Percentiles rank a stretch among this genome's conserved stretches.
phyloP scores from a whole-genome alignment of 1,284 basidiomycete species.

The Ceratobasidium sp. region DNA sequence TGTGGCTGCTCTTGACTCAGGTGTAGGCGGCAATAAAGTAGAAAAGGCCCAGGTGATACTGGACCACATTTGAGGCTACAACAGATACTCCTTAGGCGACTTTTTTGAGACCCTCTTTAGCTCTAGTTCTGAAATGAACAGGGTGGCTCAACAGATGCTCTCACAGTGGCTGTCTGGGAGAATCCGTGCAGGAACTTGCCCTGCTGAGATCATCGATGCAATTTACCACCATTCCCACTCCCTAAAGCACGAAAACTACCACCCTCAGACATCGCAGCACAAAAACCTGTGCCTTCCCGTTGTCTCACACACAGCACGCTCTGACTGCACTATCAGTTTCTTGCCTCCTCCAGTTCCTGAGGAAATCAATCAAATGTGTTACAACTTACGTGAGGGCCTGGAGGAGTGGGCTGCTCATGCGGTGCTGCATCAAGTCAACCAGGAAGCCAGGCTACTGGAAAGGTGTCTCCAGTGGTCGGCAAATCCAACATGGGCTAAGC shows the following conservation, averaged over 20 bases:
- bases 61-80: background rate
- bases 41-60: too few relatives aligned
- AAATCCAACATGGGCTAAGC: background rate
- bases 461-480: background rate
- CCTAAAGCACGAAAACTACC: background rate
- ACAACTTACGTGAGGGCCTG: background rate
- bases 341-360: background rate
- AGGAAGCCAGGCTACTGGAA: background rate
- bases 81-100: slow-evolving; percentile 1
- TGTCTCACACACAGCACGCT: background rate
- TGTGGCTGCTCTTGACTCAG: too few relatives aligned
- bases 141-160: background rate
- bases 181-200: background rate
- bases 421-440: background rate
- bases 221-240: background rate
- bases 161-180: background rate
- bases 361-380: background rate
- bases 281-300: background rate
- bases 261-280: background rate
- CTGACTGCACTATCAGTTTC: background rate
- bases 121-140: background rate
- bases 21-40: too few relatives aligned
- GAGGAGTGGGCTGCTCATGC: background rate
- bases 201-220: slow-evolving; percentile 1
- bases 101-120: background rate